Evolutionary conservation across 371 early-diverging fungal species (phyloP), one percentile per base, ranked within the genome.

Genomic region (Circinella umbellata): DNA sequence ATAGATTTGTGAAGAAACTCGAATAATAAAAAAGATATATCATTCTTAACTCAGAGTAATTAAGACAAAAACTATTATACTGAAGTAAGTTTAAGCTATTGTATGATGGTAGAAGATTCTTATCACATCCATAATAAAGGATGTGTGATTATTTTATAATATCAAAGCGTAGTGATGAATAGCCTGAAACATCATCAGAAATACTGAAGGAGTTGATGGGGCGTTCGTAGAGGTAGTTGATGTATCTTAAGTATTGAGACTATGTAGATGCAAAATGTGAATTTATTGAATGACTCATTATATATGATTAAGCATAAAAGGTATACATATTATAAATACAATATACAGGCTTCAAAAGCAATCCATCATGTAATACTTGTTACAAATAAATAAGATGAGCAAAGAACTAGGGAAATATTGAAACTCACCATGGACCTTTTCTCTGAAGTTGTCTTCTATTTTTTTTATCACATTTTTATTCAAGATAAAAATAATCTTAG

Each of bases 201-300:
- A 85, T 91, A 36, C 81, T 88, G 37, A 80, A 76, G 27, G 91
- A 85, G 72, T 93, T 49, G 94, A 94, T 73, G 93, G 94, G 93
- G 91, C 9, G 73, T 90, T 37, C 84, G 91, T 27, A 70, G 83
- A 18, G 93, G 91, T 38, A 75, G n/a, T 85, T 6, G 90, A 91
- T 66, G 80, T 91, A 0, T 79, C 90, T 83, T 92, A 93, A 76
- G 91, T 92, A 7, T 69, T 92, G 60, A 92, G 91, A 6, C 69
- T 92, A 37, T n/a, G 2, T 27, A 27, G 93, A 93, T 14, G 93
- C 93, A 0, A 74, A 79, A 3, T 91, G 87, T 17, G 91, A n/a
- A n/a, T n/a, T n/a, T 94, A 20, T 92, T 91, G 93, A 91, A 14
- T 76, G 93, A 11, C 93, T 93, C 4, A 71, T 80, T 49, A 75